Conservation (phyloP, 2,329 filamentous ascomycete genomes). For the Stachybotrys echinatus region DNA sequence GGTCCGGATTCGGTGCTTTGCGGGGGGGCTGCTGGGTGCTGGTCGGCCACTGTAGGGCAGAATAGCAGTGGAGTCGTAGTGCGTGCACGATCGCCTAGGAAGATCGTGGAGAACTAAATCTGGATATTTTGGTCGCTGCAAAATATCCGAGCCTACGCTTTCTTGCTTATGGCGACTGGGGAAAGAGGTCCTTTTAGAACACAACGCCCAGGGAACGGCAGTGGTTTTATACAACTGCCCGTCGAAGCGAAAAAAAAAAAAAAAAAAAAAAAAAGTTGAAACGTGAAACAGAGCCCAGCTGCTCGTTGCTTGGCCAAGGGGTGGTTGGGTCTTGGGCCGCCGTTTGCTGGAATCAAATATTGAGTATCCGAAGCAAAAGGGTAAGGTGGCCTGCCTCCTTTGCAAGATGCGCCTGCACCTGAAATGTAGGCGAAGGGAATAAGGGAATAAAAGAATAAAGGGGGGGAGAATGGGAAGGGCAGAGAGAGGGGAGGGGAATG, state of each 20-base stretch:
- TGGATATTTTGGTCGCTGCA: not conserved
- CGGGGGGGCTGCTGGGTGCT: not conserved
- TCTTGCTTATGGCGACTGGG: not conserved
- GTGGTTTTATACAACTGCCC: not conserved
- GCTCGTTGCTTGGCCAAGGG: too few relatives aligned
- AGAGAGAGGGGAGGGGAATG: not conserved
- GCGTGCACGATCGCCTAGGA: not conserved
- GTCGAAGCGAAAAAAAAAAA: slow-evolving; percentile 18
- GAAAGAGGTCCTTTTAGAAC: not conserved
- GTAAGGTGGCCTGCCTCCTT: not conserved
- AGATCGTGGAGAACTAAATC: not conserved
- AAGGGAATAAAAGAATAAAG: not conserved
- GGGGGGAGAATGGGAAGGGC: not conserved
- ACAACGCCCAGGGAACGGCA: slow-evolving; percentile 6
- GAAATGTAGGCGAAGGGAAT: not conserved
- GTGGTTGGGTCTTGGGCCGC: too few relatives aligned
- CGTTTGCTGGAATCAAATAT: slow-evolving; percentile 14
- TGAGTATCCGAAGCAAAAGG: slow-evolving; percentile 11
- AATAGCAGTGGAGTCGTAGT: not conserved
- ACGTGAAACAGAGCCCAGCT: too few relatives aligned
- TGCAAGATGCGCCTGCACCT: slow-evolving; percentile 2
- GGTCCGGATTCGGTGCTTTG: not conserved
- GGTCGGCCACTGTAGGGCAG: not conserved
- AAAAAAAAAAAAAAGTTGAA: slow-evolving; percentile 5
- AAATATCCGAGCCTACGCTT: not conserved